phyloP scores from a whole-genome alignment of 2,329 filamentous ascomycete species.

The Chaetothyriales sp. region DNA sequence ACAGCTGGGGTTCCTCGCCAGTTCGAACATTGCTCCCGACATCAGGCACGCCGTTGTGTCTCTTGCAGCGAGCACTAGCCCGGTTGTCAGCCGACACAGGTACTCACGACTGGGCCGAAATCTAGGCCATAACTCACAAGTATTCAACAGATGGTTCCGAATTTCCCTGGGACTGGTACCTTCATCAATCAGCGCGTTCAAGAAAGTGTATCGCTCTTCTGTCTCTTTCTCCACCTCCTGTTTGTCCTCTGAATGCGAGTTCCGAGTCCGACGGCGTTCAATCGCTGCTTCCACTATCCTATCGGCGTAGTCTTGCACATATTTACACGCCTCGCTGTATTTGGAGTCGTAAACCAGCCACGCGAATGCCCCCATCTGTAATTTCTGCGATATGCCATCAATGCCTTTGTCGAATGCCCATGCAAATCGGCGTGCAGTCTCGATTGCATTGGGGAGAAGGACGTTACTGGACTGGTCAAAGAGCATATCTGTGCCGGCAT shows the following conservation, averaged over 20 bases:
- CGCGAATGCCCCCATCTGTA: conserved; percentile 11
- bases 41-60: conserved; percentile 75
- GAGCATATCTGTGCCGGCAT: not conserved
- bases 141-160: conserved; percentile 69
- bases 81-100: no score
- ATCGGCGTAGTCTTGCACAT: not conserved
- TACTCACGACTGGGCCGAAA: no score
- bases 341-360: not conserved
- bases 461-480: not conserved
- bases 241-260: no score
- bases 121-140: no score
- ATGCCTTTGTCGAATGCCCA: not conserved
- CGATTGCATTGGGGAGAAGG: not conserved
- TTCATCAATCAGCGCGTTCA: conserved; percentile 66
- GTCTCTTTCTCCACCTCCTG: conserved; percentile 23
- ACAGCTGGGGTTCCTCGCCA: conserved; percentile 52
- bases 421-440: not conserved
- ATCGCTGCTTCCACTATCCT: not conserved
- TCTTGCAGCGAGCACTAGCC: conserved; percentile 55
- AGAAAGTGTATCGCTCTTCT: conserved; percentile 62
- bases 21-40: conserved; percentile 67
- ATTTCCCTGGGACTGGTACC: conserved; percentile 50
- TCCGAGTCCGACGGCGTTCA: not conserved
- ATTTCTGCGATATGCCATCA: conserved; percentile 2
- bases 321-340: not conserved